Conservation (phyloP, 352 stramenopile genomes). For the Pythium periplocum region DNA sequence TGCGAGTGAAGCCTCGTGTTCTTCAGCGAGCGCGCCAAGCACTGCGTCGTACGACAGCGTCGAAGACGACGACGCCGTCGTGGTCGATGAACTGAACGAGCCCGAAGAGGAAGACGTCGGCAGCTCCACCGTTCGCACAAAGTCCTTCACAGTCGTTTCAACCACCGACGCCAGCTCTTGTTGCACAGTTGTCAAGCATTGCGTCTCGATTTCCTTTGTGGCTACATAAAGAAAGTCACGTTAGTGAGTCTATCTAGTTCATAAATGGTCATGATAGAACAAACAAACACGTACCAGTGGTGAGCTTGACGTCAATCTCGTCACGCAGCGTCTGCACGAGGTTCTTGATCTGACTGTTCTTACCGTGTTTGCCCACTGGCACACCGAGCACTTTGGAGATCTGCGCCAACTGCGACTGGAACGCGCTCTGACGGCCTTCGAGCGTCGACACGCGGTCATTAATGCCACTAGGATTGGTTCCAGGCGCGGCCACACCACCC, state of each 20-base stretch:
- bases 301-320: conserved; percentile 60
- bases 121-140: conserved; percentile 5
- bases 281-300: conserved; percentile 20
- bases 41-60: conserved; percentile 42
- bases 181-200: conserved; percentile 18
- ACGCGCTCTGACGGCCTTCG: conserved; percentile 68
- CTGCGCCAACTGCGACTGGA: conserved; percentile 77
- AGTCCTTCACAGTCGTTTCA: conserved; percentile 8
- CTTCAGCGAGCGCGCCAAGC: conserved; percentile 48
- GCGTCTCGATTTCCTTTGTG: conserved; percentile 29
- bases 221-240: not conserved
- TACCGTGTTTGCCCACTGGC: conserved; percentile 56
- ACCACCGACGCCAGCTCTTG: conserved; percentile 19
- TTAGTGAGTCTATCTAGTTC: no score
- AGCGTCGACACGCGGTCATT: conserved; percentile 73
- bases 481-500: conserved; percentile 2
- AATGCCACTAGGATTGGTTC: conserved; percentile 26
- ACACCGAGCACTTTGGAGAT: conserved; percentile 69
- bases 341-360: conserved; percentile 64
- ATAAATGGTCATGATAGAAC: no score
- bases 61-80: not conserved
- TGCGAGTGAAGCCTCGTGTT: conserved; percentile 67
- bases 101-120: not conserved
- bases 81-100: conserved; percentile 15
- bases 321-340: conserved; percentile 70